These are phyloP conservation scores for Babesia divergens DNA, from an alignment of 169 alveolate genomes.

Conservation along the genomic window DNA sequence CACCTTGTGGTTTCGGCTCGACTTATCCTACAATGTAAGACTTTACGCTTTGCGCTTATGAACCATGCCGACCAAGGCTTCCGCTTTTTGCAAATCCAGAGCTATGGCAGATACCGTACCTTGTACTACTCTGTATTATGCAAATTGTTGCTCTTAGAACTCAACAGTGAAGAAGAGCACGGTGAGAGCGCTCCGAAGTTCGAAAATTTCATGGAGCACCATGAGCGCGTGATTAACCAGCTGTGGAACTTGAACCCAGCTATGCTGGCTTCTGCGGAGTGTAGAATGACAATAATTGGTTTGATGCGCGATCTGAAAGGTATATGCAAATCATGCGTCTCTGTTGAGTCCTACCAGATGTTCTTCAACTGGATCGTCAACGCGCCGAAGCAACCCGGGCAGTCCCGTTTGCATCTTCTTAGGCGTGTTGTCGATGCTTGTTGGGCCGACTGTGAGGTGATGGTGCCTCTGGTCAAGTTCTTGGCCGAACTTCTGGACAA, in stretches of 20 bases:
- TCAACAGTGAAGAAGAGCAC: constrained; percentile 71
- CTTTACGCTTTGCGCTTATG: constrained; percentile 72
- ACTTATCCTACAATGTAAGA: constrained; percentile 85
- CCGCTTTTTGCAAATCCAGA: constrained; percentile 63
- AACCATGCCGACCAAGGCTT: constrained; percentile 67
- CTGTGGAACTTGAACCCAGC: constrained; percentile 25
- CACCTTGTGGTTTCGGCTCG: constrained; percentile 89
- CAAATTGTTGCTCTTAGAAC: constrained; percentile 83
- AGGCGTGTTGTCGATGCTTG: constrained; percentile 84
- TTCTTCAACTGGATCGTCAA: constrained; percentile 87
- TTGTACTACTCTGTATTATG: constrained; percentile 86
- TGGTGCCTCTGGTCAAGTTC: constrained; percentile 87
- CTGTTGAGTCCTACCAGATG: constrained; percentile 81
- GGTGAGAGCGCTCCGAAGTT: constrained; percentile 40
- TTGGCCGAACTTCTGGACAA: constrained; percentile 83
- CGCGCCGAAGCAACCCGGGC: constrained; percentile 80
- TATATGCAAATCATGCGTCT: constrained; percentile 76
- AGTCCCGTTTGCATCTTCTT: constrained; percentile 76
- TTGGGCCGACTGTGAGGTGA: constrained; percentile 88
- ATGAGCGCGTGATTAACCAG: constrained; percentile 35
- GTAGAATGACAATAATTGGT: constrained; percentile 81
- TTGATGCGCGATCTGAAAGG: constrained; percentile 89
- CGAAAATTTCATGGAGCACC: constrained; percentile 58
- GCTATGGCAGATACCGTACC: constrained; percentile 86
- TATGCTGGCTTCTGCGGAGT: constrained; percentile 59